Base-by-base conservation (phyloP, 768 basidiomycete genomes). In the Pleurotus eryngii region DNA sequence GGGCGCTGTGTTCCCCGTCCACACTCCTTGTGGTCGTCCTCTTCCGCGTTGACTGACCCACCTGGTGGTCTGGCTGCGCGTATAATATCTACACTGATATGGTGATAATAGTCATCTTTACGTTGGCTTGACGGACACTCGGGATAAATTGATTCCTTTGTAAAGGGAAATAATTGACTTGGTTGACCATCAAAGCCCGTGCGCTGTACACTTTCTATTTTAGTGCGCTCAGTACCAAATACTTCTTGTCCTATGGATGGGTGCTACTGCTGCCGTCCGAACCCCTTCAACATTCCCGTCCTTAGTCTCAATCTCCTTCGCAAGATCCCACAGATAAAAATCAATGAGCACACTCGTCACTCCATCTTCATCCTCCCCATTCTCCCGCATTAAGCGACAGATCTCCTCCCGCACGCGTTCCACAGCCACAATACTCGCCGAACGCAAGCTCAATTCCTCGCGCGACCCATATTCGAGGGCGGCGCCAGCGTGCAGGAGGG, bases 281-380 rank as follows among this genome's bases (percentile, higher is more conserved):
- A 89, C 75, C 0, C 82, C 87, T 30, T 85, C 80, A 3, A 90
- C 74, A 60, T 65, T 74, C 47, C 86, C 85, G 45, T 81, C 71
- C 2, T 85, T 86, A 14, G 58, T 70, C 69, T 93, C 90, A 4
- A 92, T 72, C 61, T 78, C 79, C 70, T 92, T 91, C 27, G 88
- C 90, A 58, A 93, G 67, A 67, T 95, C 92, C 92, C 92, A 97
- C 9, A 95, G 71, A 72, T 90, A 95, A 65, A 97, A 93, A 66
- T 97, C 94, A 50, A 93, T 89, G 59, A 96, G 64, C 46, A 94
- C 92, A 61, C 89, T 91, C 66, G 82, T 88, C 39, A 91, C 72
- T 46, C 63, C 62, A 35, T 69, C 70, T 30, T 67, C 67, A 11
- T 58, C 63, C 7, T 61, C 59, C 14, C 65, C 66, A 42, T 51